Percentiles rank a stretch among this genome's conserved stretches.
phyloP scores from a whole-genome alignment of 2,329 filamentous ascomycete genomes.

The Macroventuria anomochaeta region DNA sequence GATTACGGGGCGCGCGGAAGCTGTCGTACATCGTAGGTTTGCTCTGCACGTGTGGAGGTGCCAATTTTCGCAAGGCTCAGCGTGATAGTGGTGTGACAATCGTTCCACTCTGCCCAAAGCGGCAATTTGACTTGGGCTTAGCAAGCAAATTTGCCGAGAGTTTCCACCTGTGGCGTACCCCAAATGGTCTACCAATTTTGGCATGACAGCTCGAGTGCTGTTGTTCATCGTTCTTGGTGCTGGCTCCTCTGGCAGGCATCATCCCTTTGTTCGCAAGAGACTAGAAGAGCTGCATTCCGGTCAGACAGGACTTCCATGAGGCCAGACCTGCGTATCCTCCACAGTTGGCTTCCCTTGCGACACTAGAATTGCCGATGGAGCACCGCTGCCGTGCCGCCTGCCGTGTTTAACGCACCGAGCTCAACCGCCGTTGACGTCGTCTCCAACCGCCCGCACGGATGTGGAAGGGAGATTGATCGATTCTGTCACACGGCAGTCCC shows the following conservation, averaged over 20 bases:
- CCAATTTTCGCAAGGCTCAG: constrained; percentile 10
- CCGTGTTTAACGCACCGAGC: constrained; percentile 4
- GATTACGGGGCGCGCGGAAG: neutral
- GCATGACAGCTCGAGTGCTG: neutral
- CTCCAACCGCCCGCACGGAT: too few species aligned
- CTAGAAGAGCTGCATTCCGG: neutral
- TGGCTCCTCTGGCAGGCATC: neutral
- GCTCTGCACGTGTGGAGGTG: constrained; percentile 18
- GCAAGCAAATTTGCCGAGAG: constrained; percentile 6
- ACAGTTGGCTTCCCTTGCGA: neutral
- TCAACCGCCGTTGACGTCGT: neutral
- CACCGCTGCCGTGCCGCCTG: neutral
- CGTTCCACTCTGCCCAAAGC: constrained; percentile 15
- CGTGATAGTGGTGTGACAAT: constrained; percentile 29
- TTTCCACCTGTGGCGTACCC: neutral
- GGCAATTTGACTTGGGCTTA: constrained; percentile 3
- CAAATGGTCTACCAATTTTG: neutral
- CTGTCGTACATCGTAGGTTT: constrained; percentile 6
- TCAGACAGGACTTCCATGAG: neutral
- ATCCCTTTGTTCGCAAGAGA: neutral
- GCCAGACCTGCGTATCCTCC: neutral
- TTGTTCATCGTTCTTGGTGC: neutral
- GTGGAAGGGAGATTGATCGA: neutral
- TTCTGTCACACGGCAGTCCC: neutral
- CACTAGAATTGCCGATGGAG: constrained; percentile 2